Evolutionary conservation across 2,329 filamentous ascomycete genomes (phyloP).

Genomic region (Blumeria graminis): DNA sequence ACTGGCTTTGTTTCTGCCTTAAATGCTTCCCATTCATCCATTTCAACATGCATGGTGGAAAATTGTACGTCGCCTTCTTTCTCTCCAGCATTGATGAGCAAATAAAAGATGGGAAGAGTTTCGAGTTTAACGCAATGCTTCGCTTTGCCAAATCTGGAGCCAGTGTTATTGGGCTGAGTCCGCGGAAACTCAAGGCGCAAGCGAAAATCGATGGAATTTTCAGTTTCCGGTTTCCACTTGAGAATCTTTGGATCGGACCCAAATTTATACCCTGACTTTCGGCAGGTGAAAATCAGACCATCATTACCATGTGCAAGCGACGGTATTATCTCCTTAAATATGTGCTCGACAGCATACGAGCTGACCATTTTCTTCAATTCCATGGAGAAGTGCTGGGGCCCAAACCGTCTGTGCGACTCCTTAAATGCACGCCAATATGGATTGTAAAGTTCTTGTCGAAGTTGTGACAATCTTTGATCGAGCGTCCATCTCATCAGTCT

Average conservation of each 20-base stretch:
- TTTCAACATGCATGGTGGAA: constrained; percentile 41
- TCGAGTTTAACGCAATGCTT: constrained; percentile 56
- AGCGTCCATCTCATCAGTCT: constrained; percentile 55
- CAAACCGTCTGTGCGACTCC: constrained; percentile 42
- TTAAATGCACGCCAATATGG: constrained; percentile 43
- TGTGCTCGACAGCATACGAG: constrained; percentile 70
- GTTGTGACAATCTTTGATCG: constrained; percentile 78
- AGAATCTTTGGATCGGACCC: constrained; percentile 85
- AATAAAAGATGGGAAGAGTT: constrained; percentile 42
- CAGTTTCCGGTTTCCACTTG: constrained; percentile 90
- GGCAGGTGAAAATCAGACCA: constrained; percentile 92
- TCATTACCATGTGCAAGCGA: constrained; percentile 80
- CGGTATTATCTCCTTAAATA: constrained; percentile 73
- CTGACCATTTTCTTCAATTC: constrained; percentile 79
- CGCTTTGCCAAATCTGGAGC: constrained; percentile 39
- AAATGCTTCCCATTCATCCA: constrained; percentile 60
- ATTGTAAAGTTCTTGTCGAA: constrained; percentile 50
- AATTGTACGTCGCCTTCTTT: constrained; percentile 28
- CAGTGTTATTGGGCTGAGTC: constrained; percentile 39
- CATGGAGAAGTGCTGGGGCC: constrained; percentile 53
- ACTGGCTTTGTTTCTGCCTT: constrained; percentile 51
- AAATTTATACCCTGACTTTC: constrained; percentile 63
- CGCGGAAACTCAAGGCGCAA: constrained; percentile 53
- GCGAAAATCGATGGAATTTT: constrained; percentile 88
- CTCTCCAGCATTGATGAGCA: constrained; percentile 45